phyloP scores from a whole-genome alignment of 768 basidiomycete species.

The Suillus americanus region DNA sequence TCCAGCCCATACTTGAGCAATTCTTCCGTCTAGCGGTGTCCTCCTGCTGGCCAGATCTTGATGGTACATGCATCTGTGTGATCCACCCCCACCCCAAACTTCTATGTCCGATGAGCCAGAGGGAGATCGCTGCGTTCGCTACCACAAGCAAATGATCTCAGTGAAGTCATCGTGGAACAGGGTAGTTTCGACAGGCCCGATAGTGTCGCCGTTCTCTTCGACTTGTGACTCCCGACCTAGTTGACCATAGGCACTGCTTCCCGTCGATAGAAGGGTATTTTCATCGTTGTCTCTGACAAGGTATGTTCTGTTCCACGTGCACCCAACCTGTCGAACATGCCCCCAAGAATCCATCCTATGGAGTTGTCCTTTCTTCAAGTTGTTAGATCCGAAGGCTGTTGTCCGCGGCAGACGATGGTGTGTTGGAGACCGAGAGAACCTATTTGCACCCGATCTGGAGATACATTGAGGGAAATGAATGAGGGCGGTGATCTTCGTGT shows the following conservation, averaged over 20 bases:
- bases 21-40: not conserved
- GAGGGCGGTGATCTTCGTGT: no score
- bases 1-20: no score
- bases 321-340: conserved; percentile 41
- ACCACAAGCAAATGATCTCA: conserved; percentile 56
- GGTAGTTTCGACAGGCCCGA: conserved; percentile 20
- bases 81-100: conserved; percentile 77
- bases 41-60: conserved; percentile 50
- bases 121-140: conserved; percentile 58
- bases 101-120: conserved; percentile 28
- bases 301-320: conserved; percentile 85
- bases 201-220: conserved; percentile 3
- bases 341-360: conserved; percentile 31
- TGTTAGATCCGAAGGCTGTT: conserved; percentile 63
- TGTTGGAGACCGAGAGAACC: no score
- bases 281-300: conserved; percentile 27
- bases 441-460: no score
- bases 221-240: conserved; percentile 44
- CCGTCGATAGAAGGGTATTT: conserved; percentile 46
- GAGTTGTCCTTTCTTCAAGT: conserved; percentile 57
- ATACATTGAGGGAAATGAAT: no score
- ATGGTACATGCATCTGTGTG: conserved; percentile 49
- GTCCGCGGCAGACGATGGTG: conserved; percentile 22
- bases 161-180: conserved; percentile 22
- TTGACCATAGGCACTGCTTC: conserved; percentile 60